Conservation (phyloP, 495 filamentous ascomycete genomes). For the Penicillium cataractarum region DNA sequence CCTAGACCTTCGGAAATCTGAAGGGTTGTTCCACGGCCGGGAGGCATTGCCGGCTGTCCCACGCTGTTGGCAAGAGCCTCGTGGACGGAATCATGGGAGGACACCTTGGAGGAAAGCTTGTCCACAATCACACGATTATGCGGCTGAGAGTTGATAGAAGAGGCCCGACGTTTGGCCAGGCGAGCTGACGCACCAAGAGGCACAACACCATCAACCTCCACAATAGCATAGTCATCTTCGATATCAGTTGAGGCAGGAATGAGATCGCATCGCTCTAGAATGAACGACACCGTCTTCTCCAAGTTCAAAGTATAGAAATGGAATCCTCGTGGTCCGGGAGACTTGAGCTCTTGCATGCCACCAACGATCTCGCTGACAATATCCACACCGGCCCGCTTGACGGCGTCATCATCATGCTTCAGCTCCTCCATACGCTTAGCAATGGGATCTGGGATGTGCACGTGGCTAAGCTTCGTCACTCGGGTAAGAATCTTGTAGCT, state of each 20-base stretch:
- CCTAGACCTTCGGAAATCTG: slow-evolving; percentile 93
- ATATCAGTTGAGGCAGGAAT: slow-evolving; percentile 61
- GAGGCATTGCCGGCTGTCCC: slow-evolving; percentile 41
- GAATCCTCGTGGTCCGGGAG: slow-evolving; percentile 71
- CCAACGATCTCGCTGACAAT: slow-evolving; percentile 47
- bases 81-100: slow-evolving; percentile 44
- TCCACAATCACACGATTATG: slow-evolving; percentile 85
- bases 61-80: slow-evolving; percentile 61
- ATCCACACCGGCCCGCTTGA: slow-evolving; percentile 66
- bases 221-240: slow-evolving; percentile 38
- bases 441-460: slow-evolving; percentile 72
- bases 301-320: slow-evolving; percentile 98
- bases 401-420: slow-evolving; percentile 87
- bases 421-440: slow-evolving; percentile 74
- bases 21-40: slow-evolving; percentile 74
- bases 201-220: slow-evolving; percentile 44
- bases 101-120: slow-evolving; percentile 39
- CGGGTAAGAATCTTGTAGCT: slow-evolving; percentile 93
- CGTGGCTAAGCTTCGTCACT: slow-evolving; percentile 94
- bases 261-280: slow-evolving; percentile 82
- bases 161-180: slow-evolving; percentile 46
- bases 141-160: slow-evolving; percentile 60
- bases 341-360: slow-evolving; percentile 64
- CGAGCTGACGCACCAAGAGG: slow-evolving; percentile 41
- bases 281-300: slow-evolving; percentile 93